A percentile compares a stretch with the other conserved stretches of the same genome.
Conservation (phyloP, 345 rosid genomes). For the Salix purpurea region DNA sequence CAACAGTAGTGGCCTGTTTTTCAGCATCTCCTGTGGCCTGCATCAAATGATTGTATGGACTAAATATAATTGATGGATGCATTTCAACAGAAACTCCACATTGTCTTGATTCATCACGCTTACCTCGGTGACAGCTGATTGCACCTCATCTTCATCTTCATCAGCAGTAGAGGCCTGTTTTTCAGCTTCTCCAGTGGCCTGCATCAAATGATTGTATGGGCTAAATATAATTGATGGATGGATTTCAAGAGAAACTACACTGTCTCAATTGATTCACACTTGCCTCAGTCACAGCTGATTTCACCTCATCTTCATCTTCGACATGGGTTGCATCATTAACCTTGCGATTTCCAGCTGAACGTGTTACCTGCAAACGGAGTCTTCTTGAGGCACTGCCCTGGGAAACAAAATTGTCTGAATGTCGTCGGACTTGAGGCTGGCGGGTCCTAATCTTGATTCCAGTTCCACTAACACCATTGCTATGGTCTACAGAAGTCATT, state of each 20-base stretch:
- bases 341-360: background rate
- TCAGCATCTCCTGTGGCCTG: conserved; percentile 30
- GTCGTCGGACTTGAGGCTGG: conserved; percentile 29
- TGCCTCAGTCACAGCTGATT: conserved; percentile 47
- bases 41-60: background rate
- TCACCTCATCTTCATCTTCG: conserved; percentile 42
- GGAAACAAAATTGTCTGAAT: conserved; percentile 16
- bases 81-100: background rate
- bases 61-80: too few species aligned
- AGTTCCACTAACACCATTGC: conserved; percentile 28
- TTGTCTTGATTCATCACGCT: background rate
- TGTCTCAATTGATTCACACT: background rate
- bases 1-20: conserved; percentile 5
- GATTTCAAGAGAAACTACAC: background rate
- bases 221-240: background rate
- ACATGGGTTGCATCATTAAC: conserved; percentile 12
- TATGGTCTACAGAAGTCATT: conserved; percentile 25
- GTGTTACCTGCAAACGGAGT: conserved; percentile 40
- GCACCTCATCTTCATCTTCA: conserved; percentile 43
- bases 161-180: conserved; percentile 7
- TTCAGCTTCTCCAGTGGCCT: conserved; percentile 25
- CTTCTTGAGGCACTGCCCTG: conserved; percentile 73
- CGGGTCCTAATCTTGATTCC: conserved; percentile 51
- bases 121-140: conserved; percentile 46
- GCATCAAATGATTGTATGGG: conserved; percentile 7